Evolutionary conservation across 768 basidiomycete species (phyloP), one percentile per base, ranked within the genome.

Genomic region (Clathrus columnatus): DNA sequence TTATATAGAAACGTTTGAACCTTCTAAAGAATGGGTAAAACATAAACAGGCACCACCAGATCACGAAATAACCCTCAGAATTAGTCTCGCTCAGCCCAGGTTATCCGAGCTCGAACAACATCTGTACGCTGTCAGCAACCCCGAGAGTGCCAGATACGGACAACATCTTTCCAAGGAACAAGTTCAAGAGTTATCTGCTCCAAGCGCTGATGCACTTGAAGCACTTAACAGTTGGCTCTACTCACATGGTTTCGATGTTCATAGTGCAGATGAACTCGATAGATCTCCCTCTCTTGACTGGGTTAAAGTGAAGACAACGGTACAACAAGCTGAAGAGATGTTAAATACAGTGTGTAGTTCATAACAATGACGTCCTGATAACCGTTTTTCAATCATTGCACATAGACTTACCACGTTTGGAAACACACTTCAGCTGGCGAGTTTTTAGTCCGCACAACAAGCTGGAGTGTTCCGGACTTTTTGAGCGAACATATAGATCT

Each of bases 241-340:
- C 0, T 72, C 72, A 2, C 74, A 84, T 56, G 83, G 81, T 28
- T 67, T 87, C 24, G 57, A 62, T 16, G 76, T 78, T 44, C 64
- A 72, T 41, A 72, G 77, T 54, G n/a, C n/a, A n/a, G n/a, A n/a
- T n/a, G n/a, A n/a, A n/a, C 60, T 81, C 20, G 59, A 68, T 42
- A 78, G 80, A 7, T 84, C 85, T 10, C 75, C 82, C 2, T 84
- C 85, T 0, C 74, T 77, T 48, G 86, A 87, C 59, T 89, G 85
- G 86, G 69, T 87, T 11, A 79, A 73, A 5, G 64, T 86, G 41
- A 78, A 67, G 11, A 68, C 86, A 6, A 77, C 84, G 0, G 73
- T 89, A 45, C 61, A 69, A 29, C 59, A 81, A 23, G 85, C 81
- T 0, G 86, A 89, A 66, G 69, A 78, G 60, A 82, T 89, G 79